Evolutionary conservation across 768 basidiomycete genomes (phyloP), one percentile per base, ranked within the genome.

Genomic region (Mycena leptocephala): DNA sequence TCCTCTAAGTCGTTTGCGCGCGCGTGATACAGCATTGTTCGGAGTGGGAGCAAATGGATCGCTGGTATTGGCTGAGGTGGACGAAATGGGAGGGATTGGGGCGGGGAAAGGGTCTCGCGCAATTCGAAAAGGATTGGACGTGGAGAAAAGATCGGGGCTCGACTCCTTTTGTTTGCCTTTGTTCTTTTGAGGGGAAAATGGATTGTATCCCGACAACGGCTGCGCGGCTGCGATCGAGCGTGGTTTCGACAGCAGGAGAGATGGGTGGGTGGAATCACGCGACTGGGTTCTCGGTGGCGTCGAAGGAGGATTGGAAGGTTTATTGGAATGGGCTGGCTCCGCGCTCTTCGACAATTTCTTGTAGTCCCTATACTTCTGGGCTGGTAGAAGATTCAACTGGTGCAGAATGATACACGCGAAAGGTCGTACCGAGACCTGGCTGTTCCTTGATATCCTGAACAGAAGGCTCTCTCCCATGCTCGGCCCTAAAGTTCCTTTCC

Each of bases 331-430:
- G 1, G 64, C 30, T 24, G 80, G 20, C 32, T 75, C 75, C 35
- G 83, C 75, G 1, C 83, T 81, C 78, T 94, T 96, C 70, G 89
- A 90, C 41, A 96, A 88, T 74, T 89, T 92, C 88, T 96, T 96
- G 88, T 96, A 95, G 35, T 91, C 88, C 83, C 90, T 96, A 87
- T 96, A 96, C 83, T 94, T 95, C 78, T 91, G 90, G 75, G 94
- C 95, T 96, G 81, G 16, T 74, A 30, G 64, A 61, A 78, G 61
- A 71, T 62, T 67, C 78, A 74, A 61, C 76, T 81, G 79, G 79
- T 71, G 28, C 9, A 56, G 56, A 24, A 64, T 43, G 39, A 24
- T 41, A 20, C 46, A 77, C 28, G 37, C 58, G 41, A 53, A 64
- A 64, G 46, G 58, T 84, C 92, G 78, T 70, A 96, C 95, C 94